Evolutionary conservation across 1,284 basidiomycete genomes (phyloP).

Genomic region (Trichosporon faecale): DNA sequence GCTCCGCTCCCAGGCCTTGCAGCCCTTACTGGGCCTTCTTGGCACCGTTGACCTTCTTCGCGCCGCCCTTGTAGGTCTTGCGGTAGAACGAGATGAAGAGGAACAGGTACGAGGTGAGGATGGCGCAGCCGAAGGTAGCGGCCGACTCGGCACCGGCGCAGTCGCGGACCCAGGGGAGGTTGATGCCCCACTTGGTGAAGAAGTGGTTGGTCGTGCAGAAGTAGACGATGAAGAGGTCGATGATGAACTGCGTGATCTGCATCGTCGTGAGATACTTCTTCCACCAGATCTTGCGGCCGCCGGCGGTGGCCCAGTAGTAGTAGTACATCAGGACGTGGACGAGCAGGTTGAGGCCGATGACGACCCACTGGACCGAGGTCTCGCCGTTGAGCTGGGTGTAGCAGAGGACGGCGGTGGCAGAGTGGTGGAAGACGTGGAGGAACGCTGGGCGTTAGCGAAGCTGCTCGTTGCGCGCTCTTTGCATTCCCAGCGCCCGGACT

Average conservation of each 20-base stretch:
- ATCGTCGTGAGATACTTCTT: slow-evolving; percentile 93
- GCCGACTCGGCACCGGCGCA: slow-evolving; percentile 87
- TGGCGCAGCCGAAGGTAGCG: slow-evolving; percentile 80
- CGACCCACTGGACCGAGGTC: slow-evolving; percentile 94
- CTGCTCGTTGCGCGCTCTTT: not conserved
- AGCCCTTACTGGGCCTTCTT: slow-evolving; percentile 29
- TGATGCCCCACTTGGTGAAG: slow-evolving; percentile 61
- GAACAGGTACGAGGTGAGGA: slow-evolving; percentile 83
- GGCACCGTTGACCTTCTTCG: slow-evolving; percentile 32
- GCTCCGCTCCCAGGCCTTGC: too few species aligned
- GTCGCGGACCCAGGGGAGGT: slow-evolving; percentile 67
- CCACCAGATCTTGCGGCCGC: slow-evolving; percentile 96
- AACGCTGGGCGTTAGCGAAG: slow-evolving; percentile 64
- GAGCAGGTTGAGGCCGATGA: slow-evolving; percentile 84
- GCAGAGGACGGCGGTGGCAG: slow-evolving; percentile 94
- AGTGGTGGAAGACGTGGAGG: slow-evolving; percentile 98
- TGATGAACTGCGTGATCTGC: slow-evolving; percentile 93
- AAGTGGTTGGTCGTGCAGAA: slow-evolving; percentile 89
- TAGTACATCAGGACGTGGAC: slow-evolving; percentile 99
- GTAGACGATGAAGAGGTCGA: slow-evolving; percentile 85
- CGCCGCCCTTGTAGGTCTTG: slow-evolving; percentile 49
- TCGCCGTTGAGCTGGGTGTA: slow-evolving; percentile 89
- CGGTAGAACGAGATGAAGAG: slow-evolving; percentile 69
- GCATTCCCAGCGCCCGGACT: not conserved
- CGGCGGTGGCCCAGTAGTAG: slow-evolving; percentile 95